These are phyloP conservation scores for Maudiozyma pseudohumilis DNA, from an alignment of 805 yeast species.

Conservation along the genomic window DNA sequence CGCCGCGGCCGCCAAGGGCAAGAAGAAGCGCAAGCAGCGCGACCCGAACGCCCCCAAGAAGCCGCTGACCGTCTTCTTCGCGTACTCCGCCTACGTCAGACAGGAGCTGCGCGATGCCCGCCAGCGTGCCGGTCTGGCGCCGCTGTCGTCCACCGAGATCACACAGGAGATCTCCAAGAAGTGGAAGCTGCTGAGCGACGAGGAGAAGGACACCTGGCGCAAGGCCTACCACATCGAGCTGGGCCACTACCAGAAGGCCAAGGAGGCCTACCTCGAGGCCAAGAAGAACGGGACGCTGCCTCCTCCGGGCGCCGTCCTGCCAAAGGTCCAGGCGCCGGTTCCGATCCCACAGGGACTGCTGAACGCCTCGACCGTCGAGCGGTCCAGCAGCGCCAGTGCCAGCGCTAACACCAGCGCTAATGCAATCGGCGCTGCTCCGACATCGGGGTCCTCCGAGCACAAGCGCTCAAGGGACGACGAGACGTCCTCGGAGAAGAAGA, in stretches of 20 bases:
- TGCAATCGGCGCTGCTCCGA: no score
- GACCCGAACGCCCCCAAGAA: conserved; percentile 96
- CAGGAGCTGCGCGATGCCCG: conserved; percentile 63
- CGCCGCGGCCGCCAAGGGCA: conserved; percentile 4
- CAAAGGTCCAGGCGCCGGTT: conserved; percentile 34
- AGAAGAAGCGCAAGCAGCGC: conserved; percentile 43
- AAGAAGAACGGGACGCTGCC: conserved; percentile 33
- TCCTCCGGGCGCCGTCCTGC: conserved; percentile 22
- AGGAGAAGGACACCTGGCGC: conserved; percentile 65
- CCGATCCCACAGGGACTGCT: conserved; percentile 31
- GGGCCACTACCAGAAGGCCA: conserved; percentile 35
- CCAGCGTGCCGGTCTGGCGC: conserved; percentile 44
- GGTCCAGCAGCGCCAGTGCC: no score
- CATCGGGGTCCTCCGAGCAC: conserved; percentile 26
- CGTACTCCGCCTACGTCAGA: conserved; percentile 65
- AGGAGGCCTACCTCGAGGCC: conserved; percentile 38
- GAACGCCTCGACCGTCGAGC: no score
- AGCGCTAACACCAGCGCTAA: no score
- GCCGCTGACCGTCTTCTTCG: conserved; percentile 81
- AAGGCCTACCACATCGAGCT: conserved; percentile 39
- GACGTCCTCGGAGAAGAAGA: conserved; percentile 32
- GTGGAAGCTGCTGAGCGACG: conserved; percentile 67
- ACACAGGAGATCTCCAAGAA: conserved; percentile 67
- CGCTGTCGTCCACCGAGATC: conserved; percentile 65
- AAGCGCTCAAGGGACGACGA: conserved; percentile 32